Evolutionary conservation across 164 flowering plant genomes (phyloP).

Genomic region (Liquidambar formosana): DNA sequence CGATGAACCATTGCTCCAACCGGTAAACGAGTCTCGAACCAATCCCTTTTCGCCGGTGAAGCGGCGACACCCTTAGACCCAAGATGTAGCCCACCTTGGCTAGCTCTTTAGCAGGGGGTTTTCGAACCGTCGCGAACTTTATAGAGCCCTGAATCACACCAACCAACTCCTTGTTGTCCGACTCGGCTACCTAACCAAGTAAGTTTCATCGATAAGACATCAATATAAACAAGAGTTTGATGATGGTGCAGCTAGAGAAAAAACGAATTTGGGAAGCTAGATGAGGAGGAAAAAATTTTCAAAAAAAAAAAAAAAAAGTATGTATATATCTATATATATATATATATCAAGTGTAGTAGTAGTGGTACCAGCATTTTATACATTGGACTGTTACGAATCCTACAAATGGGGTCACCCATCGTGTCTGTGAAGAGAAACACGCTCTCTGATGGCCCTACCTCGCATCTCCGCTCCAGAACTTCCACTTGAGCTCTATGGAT

Average conservation of each 20-base stretch:
- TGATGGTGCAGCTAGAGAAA: not conserved
- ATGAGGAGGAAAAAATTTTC: not conserved
- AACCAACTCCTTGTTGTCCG: conserved; percentile 42
- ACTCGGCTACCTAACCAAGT: conserved; percentile 58
- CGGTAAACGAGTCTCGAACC: conserved; percentile 44
- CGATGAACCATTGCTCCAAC: conserved; percentile 64
- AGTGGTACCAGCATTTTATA: conserved; percentile 59
- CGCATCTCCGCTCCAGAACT: conserved; percentile 60
- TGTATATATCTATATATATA: too few relatives aligned
- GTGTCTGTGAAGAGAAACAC: conserved; percentile 56
- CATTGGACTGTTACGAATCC: conserved; percentile 57
- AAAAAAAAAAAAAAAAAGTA: too few relatives aligned
- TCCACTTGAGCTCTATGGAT: conserved; percentile 46
- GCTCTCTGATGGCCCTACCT: conserved; percentile 50
- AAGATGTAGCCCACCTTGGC: conserved; percentile 63
- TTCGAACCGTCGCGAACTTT: conserved; percentile 38
- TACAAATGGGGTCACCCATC: conserved; percentile 76
- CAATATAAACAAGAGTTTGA: too few relatives aligned
- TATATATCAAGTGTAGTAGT: too few relatives aligned
- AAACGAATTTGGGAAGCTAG: too few relatives aligned
- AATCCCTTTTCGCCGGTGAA: conserved; percentile 51
- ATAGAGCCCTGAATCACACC: conserved; percentile 71
- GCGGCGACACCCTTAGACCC: conserved; percentile 64
- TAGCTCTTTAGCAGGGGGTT: conserved; percentile 6
- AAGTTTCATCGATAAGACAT: not conserved